Evolutionary conservation across 495 filamentous ascomycete species (phyloP).

Genomic region (Astrothelium subdiscretum): DNA sequence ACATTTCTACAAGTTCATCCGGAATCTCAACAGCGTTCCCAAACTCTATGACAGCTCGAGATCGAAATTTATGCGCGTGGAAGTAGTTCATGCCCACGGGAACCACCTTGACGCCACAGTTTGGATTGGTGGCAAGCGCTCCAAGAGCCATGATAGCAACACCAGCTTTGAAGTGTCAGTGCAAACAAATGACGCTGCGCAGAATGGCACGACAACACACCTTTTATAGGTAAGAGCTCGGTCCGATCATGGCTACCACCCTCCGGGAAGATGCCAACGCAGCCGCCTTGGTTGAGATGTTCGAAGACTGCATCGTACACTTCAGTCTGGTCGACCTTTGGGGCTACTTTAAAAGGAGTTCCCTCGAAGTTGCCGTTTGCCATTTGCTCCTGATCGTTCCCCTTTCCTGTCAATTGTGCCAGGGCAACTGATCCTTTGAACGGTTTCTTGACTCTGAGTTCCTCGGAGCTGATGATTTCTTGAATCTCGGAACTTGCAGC

Average conservation of each 20-base stretch:
- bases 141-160: slow-evolving; percentile 97
- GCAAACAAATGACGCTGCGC: not conserved
- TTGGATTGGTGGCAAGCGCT: slow-evolving; percentile 73
- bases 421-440: slow-evolving; percentile 62
- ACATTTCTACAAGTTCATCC: slow-evolving; percentile 68
- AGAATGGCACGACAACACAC: slow-evolving; percentile 26
- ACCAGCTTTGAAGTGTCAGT: slow-evolving; percentile 49
- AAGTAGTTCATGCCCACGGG: slow-evolving; percentile 99
- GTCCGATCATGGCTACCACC: slow-evolving; percentile 95
- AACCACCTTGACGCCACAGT: slow-evolving; percentile 93
- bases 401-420: slow-evolving; percentile 65
- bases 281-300: slow-evolving; percentile 67
- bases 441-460: slow-evolving; percentile 74
- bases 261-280: slow-evolving; percentile 95
- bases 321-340: slow-evolving; percentile 85
- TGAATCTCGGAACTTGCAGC: slow-evolving; percentile 69
- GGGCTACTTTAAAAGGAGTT: slow-evolving; percentile 72
- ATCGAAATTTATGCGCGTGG: slow-evolving; percentile 97
- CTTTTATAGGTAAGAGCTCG: slow-evolving; percentile 84
- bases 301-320: slow-evolving; percentile 91
- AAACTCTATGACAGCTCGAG: slow-evolving; percentile 92
- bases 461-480: slow-evolving; percentile 67
- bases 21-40: slow-evolving; percentile 78
- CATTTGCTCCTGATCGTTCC: slow-evolving; percentile 16
- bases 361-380: slow-evolving; percentile 48